Conservation (phyloP, 441 rosid species). For the Theobroma grandiflorum region DNA sequence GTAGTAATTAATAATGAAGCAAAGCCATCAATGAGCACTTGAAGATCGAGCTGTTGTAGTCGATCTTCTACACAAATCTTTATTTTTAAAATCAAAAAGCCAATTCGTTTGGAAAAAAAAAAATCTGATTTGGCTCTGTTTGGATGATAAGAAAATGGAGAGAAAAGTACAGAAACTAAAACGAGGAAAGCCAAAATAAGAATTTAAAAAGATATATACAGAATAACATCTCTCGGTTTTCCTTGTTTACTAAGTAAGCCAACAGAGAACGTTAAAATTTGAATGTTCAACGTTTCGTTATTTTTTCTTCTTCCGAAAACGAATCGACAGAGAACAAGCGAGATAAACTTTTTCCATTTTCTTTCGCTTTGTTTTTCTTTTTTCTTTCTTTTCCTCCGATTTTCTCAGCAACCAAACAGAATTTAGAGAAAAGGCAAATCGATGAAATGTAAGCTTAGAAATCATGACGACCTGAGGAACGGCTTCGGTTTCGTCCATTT, state of each 20-base stretch:
- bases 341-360: background rate
- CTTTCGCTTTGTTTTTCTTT: background rate
- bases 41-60: background rate
- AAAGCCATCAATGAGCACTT: background rate
- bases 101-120: no score
- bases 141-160: constrained; percentile 7
- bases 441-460: constrained; percentile 10
- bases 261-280: constrained; percentile 8
- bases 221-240: background rate
- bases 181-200: background rate
- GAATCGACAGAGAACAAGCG: background rate
- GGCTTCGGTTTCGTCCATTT: constrained; percentile 75
- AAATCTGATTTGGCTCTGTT: background rate
- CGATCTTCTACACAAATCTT: no score
- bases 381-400: background rate
- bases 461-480: constrained; percentile 58
- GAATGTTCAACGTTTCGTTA: background rate
- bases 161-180: background rate
- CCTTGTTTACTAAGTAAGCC: constrained; percentile 21
- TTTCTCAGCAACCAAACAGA: constrained; percentile 44
- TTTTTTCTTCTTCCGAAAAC: background rate
- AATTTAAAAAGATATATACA: background rate
- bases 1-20: background rate
- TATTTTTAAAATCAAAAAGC: no score
- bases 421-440: constrained; percentile 16